These are phyloP conservation scores for Thielaviopsis cerberus DNA, from an alignment of 2,329 filamentous ascomycete genomes.

Conservation along the genomic window DNA sequence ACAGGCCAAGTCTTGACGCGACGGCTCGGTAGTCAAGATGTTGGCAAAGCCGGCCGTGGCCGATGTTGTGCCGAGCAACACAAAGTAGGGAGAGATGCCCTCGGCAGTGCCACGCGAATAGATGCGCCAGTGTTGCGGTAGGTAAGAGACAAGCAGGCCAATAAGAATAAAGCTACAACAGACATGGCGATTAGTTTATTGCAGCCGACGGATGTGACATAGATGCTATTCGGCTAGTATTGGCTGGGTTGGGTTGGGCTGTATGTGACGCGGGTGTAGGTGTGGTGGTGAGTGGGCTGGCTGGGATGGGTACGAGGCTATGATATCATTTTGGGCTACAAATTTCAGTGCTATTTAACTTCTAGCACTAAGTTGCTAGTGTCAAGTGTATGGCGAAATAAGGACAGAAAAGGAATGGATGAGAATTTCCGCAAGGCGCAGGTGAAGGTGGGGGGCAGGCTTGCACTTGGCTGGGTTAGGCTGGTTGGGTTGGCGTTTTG, in stretches of 20 bases:
- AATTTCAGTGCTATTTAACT: too few relatives aligned
- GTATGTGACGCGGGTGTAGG: too few relatives aligned
- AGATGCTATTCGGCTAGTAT: background rate
- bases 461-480: background rate
- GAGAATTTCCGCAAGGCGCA: background rate
- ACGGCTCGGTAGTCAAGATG: slow-evolving; percentile 73
- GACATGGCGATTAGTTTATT: background rate
- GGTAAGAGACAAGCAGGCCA: slow-evolving; percentile 79
- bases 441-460: background rate
- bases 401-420: background rate
- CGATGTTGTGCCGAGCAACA: slow-evolving; percentile 81
- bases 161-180: slow-evolving; percentile 49
- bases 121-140: slow-evolving; percentile 88
- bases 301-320: background rate
- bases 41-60: slow-evolving; percentile 81
- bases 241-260: background rate
- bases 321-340: background rate
- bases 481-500: background rate
- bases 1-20: slow-evolving; percentile 65
- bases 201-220: too few relatives aligned
- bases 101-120: slow-evolving; percentile 70
- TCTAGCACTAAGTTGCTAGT: background rate
- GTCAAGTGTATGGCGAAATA: background rate
- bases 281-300: background rate
- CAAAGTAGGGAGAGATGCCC: slow-evolving; percentile 87